phyloP scores from a whole-genome alignment of 257 asterid genomes.

The Salvia splendens region DNA sequence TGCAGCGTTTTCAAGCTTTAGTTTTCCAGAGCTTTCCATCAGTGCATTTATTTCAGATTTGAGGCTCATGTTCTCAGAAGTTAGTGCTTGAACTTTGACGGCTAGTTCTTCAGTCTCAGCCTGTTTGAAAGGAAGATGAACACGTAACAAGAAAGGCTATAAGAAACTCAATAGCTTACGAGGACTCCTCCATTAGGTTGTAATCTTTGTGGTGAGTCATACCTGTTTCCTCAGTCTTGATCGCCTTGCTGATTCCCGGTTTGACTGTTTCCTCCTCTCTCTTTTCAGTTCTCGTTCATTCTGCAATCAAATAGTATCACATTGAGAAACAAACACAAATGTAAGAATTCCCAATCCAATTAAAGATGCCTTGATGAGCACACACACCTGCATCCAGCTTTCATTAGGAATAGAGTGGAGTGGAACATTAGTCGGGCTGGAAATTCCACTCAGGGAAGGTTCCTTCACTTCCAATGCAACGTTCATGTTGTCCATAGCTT shows the following conservation, averaged over 20 bases:
- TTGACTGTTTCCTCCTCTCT: constrained; percentile 97
- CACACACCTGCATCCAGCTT: constrained; percentile 72
- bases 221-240: constrained; percentile 99
- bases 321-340: not conserved
- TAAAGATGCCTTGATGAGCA: constrained; percentile 18
- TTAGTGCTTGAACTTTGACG: constrained; percentile 64
- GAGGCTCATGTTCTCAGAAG: constrained; percentile 68
- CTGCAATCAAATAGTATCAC: constrained; percentile 38
- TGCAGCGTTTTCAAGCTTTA: constrained; percentile 72
- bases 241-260: constrained; percentile 97
- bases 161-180: not conserved
- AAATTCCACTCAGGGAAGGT: constrained; percentile 45
- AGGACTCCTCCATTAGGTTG: not conserved
- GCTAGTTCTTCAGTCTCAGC: constrained; percentile 93
- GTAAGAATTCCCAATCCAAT: not conserved
- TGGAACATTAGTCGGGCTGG: constrained; percentile 46
- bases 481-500: constrained; percentile 44
- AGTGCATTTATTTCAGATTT: constrained; percentile 68
- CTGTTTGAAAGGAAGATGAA: constrained; percentile 36
- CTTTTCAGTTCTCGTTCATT: constrained; percentile 81
- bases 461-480: constrained; percentile 54
- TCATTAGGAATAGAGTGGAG: constrained; percentile 49
- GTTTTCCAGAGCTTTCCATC: constrained; percentile 59
- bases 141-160: not conserved
- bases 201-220: constrained; percentile 11